Percentiles rank a stretch among this genome's conserved stretches.
phyloP scores from a whole-genome alignment of 768 basidiomycete genomes.

The Lyophyllum decastes region DNA sequence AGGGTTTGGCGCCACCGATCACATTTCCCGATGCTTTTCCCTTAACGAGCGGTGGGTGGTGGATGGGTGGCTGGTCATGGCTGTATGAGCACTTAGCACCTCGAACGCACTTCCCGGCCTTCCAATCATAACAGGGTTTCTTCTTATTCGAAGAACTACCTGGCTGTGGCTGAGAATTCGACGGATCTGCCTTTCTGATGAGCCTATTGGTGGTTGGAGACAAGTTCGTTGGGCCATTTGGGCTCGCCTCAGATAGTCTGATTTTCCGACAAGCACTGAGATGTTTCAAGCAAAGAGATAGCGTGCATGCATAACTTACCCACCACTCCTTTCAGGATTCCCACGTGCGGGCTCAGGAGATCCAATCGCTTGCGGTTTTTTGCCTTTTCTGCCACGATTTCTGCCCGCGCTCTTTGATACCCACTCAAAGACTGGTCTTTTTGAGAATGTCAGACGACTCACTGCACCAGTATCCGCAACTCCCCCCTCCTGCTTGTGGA shows the following conservation, averaged over 20 bases:
- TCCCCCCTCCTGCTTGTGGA: not conserved
- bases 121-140: slow-evolving; percentile 4
- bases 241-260: not conserved
- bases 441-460: not conserved
- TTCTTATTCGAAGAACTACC: not conserved
- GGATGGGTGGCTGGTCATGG: not conserved
- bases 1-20: not conserved
- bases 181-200: not conserved
- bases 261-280: too few species aligned
- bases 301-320: not conserved
- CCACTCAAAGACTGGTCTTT: not conserved
- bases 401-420: not conserved
- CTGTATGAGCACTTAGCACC: not conserved
- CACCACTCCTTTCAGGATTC: not conserved
- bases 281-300: too few species aligned
- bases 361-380: not conserved
- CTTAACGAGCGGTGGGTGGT: not conserved
- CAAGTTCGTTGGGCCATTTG: not conserved
- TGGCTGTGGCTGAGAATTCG: not conserved
- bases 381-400: not conserved
- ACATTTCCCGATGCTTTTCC: not conserved
- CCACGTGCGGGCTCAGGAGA: not conserved
- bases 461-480: not conserved
- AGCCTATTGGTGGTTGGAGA: not conserved
- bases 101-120: slow-evolving; percentile 3